Conservation (phyloP, 225 moss, liverwort and hornwort genomes). For the Marchantia paleacea region DNA sequence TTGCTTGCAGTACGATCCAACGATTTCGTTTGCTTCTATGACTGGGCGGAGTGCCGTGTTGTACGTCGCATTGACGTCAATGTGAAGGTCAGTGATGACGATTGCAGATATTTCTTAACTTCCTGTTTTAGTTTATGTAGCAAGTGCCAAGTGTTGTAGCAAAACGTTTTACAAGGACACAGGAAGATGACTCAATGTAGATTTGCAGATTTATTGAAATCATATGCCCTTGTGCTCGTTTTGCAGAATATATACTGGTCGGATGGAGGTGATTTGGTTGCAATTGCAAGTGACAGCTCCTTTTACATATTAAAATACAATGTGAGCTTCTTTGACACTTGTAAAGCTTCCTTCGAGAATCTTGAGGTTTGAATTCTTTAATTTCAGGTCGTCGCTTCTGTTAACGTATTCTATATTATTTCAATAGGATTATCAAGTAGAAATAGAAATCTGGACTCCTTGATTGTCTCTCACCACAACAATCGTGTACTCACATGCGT, state of each 20-base stretch:
- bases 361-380: no score
- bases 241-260: constrained; percentile 93
- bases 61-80: constrained; percentile 91
- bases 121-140: neutral
- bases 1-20: constrained; percentile 86
- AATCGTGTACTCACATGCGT: neutral
- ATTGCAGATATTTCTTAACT: neutral
- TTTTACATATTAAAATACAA: constrained; percentile 97
- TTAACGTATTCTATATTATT: no score
- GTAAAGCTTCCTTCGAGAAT: no score
- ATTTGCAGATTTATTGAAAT: neutral
- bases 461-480: no score
- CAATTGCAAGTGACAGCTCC: constrained; percentile 88
- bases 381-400: no score
- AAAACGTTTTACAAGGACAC: neutral
- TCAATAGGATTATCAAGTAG: no score
- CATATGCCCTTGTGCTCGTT: neutral
- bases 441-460: no score
- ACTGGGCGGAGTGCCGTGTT: constrained; percentile 95
- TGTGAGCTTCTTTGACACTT: constrained; percentile 41
- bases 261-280: constrained; percentile 78
- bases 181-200: no score
- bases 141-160: neutral
- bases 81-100: constrained; percentile 58
- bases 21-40: constrained; percentile 91